These are phyloP conservation scores for Magnusiomyces tetraspermus DNA, from an alignment of 1,139 yeast species.

Conservation along the genomic window DNA sequence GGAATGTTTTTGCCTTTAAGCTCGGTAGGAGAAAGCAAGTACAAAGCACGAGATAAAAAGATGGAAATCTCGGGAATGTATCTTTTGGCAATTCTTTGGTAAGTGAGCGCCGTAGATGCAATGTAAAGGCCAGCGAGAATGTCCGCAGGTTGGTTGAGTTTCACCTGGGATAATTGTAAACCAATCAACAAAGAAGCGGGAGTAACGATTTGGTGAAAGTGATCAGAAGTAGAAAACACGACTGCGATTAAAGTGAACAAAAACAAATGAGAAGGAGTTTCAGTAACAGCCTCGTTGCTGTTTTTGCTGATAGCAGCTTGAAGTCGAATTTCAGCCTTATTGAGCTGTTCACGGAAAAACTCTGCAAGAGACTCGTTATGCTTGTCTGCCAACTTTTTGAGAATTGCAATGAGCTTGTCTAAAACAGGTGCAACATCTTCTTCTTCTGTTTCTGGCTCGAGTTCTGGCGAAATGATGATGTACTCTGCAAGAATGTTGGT, in stretches of 20 bases:
- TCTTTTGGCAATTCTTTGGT: constrained; percentile 73
- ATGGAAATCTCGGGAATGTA: constrained; percentile 67
- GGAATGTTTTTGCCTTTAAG: constrained; percentile 6
- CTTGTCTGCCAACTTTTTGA: constrained; percentile 55
- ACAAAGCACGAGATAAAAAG: constrained; percentile 38
- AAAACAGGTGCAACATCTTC: constrained; percentile 31
- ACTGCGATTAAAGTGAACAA: constrained; percentile 64
- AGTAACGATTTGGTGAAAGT: constrained; percentile 82
- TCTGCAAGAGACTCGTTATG: constrained; percentile 58
- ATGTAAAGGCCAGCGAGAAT: constrained; percentile 48
- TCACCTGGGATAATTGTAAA: constrained; percentile 52
- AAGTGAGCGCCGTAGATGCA: constrained; percentile 54
- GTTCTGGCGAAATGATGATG: constrained; percentile 43
- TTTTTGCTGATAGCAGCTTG: constrained; percentile 8
- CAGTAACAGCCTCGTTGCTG: constrained; percentile 18
- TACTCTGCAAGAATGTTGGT: constrained; percentile 58
- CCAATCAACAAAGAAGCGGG: constrained; percentile 70
- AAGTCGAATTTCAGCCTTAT: constrained; percentile 8
- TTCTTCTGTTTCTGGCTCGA: constrained; percentile 18
- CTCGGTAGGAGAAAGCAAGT: constrained; percentile 13
- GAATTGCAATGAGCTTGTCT: constrained; percentile 41
- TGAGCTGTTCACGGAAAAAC: constrained; percentile 41
- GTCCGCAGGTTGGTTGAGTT: constrained; percentile 34
- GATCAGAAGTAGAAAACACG: constrained; percentile 88
- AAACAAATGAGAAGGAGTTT: constrained; percentile 44